phyloP scores from a whole-genome alignment of 2,329 filamentous ascomycete genomes.

The Venturia asperata region DNA sequence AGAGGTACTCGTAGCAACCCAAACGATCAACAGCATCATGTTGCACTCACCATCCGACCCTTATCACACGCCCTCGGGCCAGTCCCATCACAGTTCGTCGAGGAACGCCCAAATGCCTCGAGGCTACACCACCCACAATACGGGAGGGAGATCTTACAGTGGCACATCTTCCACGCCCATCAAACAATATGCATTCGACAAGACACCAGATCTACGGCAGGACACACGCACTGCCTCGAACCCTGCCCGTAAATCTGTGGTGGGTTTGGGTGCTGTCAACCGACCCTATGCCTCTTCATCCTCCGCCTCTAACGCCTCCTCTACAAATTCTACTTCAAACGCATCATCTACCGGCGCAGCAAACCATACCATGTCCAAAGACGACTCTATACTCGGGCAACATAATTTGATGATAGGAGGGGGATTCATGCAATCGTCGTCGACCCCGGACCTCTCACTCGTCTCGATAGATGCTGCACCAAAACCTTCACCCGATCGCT shows the following conservation, averaged over 20 bases:
- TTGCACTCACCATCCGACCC: conserved; percentile 15
- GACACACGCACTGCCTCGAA: conserved; percentile 51
- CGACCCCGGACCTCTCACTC: conserved; percentile 50
- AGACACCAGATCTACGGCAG: conserved; percentile 48
- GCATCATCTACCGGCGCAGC: conserved; percentile 33
- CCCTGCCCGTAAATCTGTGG: conserved; percentile 27
- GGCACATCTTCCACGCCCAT: conserved; percentile 39
- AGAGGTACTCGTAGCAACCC: conserved; percentile 28
- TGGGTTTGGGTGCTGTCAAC: conserved; percentile 16
- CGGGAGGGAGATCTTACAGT: conserved; percentile 33
- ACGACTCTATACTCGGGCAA: conserved; percentile 39
- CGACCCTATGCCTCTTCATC: conserved; percentile 33
- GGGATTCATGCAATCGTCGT: conserved; percentile 42
- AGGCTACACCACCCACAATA: conserved; percentile 22
- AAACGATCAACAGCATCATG: conserved; percentile 16
- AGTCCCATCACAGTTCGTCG: conserved; percentile 18
- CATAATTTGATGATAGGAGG: conserved; percentile 32
- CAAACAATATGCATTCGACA: conserved; percentile 45
- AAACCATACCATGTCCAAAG: conserved; percentile 38
- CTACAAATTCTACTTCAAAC: conserved; percentile 43
- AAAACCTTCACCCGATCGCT: conserved; percentile 74
- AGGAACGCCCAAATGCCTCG: conserved; percentile 8
- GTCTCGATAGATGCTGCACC: conserved; percentile 48
- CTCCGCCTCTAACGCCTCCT: conserved; percentile 39
- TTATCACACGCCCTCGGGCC: conserved; percentile 15